Evolutionary conservation across 306 rosid genomes (phyloP).

Genomic region (Cotoneaster glaucophyllus): DNA sequence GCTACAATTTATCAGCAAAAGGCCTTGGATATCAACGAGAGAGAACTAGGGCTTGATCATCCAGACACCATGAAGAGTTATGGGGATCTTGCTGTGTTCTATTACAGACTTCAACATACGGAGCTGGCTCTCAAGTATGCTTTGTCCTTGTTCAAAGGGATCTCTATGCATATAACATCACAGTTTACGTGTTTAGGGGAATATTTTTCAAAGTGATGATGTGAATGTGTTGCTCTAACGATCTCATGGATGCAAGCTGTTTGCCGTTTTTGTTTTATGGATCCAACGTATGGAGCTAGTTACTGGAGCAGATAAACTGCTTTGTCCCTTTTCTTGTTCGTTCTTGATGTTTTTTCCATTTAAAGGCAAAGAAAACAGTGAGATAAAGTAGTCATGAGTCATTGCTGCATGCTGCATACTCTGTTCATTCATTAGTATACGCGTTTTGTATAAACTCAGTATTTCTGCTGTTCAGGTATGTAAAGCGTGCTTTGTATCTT

Average conservation of each 20-base stretch:
- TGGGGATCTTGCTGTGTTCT: constrained; percentile 98
- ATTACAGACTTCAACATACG: constrained; percentile 96
- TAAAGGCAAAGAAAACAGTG: not conserved
- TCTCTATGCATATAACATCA: not conserved
- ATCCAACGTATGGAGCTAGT: not conserved
- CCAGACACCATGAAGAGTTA: constrained; percentile 99
- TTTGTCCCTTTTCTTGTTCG: not conserved
- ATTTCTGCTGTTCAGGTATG: constrained; percentile 60
- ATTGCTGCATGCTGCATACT: not conserved
- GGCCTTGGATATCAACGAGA: constrained; percentile 94
- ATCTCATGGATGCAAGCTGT: not conserved
- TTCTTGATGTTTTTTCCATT: not conserved
- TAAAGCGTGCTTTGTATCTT: constrained; percentile 94
- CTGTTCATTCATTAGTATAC: not conserved
- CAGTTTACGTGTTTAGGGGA: not conserved
- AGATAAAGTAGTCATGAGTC: not conserved
- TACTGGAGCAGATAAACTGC: not conserved
- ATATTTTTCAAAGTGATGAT: not conserved
- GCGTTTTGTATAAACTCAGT: not conserved
- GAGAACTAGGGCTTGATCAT: constrained; percentile 97
- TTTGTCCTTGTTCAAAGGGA: constrained; percentile 16
- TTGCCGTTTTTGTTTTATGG: not conserved
- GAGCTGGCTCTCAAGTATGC: constrained; percentile 96
- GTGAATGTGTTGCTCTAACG: not conserved
- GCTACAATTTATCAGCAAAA: constrained; percentile 98